Evolutionary conservation across 2,329 filamentous ascomycete genomes (phyloP).

Genomic region (Dothideomycetes sp.): DNA sequence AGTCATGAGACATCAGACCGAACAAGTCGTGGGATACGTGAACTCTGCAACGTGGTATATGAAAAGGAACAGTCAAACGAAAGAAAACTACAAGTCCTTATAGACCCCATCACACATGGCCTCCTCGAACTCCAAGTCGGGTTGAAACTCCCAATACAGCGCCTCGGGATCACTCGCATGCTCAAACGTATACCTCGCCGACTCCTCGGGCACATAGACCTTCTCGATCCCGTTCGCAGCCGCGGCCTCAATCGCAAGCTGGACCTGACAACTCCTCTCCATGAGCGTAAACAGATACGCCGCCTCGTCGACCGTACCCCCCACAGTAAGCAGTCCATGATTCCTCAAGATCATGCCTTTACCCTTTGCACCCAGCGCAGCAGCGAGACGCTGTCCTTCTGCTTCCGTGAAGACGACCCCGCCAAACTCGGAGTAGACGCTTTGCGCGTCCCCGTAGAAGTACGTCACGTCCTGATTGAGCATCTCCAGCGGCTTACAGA

Average conservation of each 20-base stretch:
- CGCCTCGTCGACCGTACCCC: conserved; percentile 62
- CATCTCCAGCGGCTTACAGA: conserved; percentile 57
- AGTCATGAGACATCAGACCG: too few species aligned
- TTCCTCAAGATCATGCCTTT: conserved; percentile 57
- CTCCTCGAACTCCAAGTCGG: conserved; percentile 37
- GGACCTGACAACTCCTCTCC: conserved; percentile 58
- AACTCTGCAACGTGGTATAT: too few species aligned
- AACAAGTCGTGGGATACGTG: too few species aligned
- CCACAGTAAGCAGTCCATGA: conserved; percentile 62
- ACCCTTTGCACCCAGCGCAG: conserved; percentile 49
- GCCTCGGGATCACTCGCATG: conserved; percentile 36
- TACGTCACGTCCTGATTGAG: conserved; percentile 57
- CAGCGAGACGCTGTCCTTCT: conserved; percentile 54
- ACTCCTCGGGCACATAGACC: conserved; percentile 43
- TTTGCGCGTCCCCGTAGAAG: conserved; percentile 51
- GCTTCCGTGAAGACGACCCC: conserved; percentile 52
- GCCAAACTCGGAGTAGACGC: conserved; percentile 43
- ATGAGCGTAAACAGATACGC: conserved; percentile 58
- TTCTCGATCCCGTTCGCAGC: conserved; percentile 42
- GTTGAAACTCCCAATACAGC: conserved; percentile 42
- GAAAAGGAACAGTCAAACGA: not conserved
- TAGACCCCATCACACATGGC: conserved; percentile 15
- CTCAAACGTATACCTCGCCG: conserved; percentile 42
- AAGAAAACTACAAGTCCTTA: conserved; percentile 3
- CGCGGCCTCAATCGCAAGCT: conserved; percentile 58